Conservation (phyloP, 1,139 yeast species). For the Scheffersomyces titani region DNA sequence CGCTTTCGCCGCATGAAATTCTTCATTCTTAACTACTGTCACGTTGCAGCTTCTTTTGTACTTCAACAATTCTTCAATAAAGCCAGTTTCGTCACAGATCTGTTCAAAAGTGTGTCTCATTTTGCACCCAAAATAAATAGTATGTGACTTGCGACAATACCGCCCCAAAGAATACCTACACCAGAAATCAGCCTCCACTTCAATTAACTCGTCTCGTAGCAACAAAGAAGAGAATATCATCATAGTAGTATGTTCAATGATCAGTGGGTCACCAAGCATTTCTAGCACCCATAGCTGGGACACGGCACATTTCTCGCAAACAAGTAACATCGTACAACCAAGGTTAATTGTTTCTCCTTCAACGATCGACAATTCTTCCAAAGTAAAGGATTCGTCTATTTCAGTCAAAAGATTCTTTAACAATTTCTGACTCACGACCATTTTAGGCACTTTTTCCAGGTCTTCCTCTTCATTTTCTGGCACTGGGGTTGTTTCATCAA, state of each 20-base stretch:
- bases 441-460: neutral
- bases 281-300: neutral
- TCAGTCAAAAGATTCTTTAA: neutral
- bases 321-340: neutral
- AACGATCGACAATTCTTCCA: neutral
- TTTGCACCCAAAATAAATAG: slow-evolving; percentile 7
- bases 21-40: neutral
- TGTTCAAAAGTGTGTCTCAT: neutral
- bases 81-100: neutral
- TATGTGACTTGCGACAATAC: neutral
- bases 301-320: neutral
- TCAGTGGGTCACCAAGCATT: neutral
- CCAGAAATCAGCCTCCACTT: neutral
- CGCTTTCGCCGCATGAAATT: neutral
- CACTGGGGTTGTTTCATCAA: neutral
- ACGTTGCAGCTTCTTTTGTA: neutral
- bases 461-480: neutral
- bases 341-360: neutral
- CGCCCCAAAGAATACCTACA: neutral
- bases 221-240: neutral
- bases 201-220: neutral
- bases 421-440: neutral
- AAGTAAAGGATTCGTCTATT: neutral
- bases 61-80: neutral
- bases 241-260: neutral